Evolutionary conservation across 441 rosid species (phyloP), one percentile per base, ranked within the genome.

Genomic region (Arabidopsis hybrid): DNA sequence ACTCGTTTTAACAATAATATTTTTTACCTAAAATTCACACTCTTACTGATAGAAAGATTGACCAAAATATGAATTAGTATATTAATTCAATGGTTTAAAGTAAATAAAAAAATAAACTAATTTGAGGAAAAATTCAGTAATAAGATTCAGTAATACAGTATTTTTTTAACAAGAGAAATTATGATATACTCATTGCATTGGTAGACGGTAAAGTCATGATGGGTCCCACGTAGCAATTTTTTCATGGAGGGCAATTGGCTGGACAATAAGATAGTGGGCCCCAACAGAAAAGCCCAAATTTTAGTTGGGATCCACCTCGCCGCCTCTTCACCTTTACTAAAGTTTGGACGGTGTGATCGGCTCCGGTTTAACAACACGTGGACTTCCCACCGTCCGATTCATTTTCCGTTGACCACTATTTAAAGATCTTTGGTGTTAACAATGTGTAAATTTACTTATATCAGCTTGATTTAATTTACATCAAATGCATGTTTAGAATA

Each of bases 291-390:
- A 45, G 65, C 52, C 68, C 81, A 72, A 67, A 1, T 58, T 79
- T 60, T 16, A n/a, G 60, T 51, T 64, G 80, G 82, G 80, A 63
- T 55, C 75, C 85, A 77, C 77, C 46, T 46, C 31, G 82, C 86
- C 89, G 84, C 79, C 82, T 79, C 29, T 56, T 14, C 5, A 39
- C 21, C 74, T 76, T 67, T 39, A 5, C 17, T 9, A 11, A 60
- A 73, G 62, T 71, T 74, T 65, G 82, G 82, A 80, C 86, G 85
- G 85, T 65, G 75, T 6, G 83, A 77, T 5, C 77, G 51, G 17
- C 43, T 69, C 76, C 62, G 6, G 3, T 39, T 1, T 36, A 39
- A 4, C 40, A 10, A 16, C 67, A 70, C 72, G 77, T 71, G 64
- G 59, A 36, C 4, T 0, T 42, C 43, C 58, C 77, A 60, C 77